phyloP scores from a whole-genome alignment of 176 grass and related monocot species.

The Triticum monococcum region DNA sequence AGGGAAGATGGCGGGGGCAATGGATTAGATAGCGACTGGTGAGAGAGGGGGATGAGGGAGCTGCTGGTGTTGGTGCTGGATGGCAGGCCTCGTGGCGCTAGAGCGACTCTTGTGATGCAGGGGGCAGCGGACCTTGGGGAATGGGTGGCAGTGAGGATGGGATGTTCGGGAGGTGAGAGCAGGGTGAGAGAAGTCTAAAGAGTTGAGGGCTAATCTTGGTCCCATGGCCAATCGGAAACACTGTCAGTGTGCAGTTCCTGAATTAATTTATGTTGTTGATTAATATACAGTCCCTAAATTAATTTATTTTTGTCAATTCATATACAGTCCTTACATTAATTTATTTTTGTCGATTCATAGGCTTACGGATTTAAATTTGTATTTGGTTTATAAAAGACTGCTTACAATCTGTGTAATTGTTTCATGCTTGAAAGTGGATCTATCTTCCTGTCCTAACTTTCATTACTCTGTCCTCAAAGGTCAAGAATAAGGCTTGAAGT shows the following conservation, averaged over 20 bases:
- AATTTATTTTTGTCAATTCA: neutral
- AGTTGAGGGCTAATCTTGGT: neutral
- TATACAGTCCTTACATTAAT: neutral
- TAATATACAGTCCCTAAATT: neutral
- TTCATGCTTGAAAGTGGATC: neutral
- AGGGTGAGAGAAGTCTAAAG: neutral
- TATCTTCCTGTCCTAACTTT: neutral
- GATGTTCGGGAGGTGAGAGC: neutral
- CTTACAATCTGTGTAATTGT: neutral
- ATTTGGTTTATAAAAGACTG: conserved; percentile 11
- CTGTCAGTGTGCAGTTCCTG: neutral
- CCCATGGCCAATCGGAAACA: neutral
- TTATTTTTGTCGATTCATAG: neutral
- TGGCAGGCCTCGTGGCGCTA: neutral
- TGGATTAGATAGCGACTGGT: neutral
- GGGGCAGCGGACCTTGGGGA: neutral
- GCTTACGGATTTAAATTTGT: conserved; percentile 1
- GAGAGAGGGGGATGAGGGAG: neutral
- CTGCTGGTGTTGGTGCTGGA: neutral
- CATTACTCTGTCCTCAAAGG: conserved; percentile 37
- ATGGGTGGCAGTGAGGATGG: neutral
- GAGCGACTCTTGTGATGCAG: neutral
- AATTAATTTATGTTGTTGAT: neutral
- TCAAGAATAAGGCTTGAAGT: conserved; percentile 72
- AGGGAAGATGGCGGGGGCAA: neutral